Conservation (phyloP, 2,329 filamentous ascomycete species). For the Domatiomyces globalis region DNA sequence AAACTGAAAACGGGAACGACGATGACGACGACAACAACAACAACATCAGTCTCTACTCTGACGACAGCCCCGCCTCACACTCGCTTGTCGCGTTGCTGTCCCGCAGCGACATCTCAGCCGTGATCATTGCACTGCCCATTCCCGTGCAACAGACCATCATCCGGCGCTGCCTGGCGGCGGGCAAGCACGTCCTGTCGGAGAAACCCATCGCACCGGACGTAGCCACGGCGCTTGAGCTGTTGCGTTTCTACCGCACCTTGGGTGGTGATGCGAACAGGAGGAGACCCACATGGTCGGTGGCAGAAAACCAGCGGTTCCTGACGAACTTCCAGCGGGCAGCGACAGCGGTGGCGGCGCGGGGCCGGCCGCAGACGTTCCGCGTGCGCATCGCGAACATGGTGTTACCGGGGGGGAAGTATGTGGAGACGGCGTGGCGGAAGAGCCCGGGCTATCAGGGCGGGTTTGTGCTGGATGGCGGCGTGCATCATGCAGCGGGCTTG, state of each 20-base stretch:
- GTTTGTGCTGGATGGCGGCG: constrained; percentile 45
- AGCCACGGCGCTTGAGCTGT: constrained; percentile 34
- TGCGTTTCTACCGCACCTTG: constrained; percentile 37
- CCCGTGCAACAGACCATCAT: constrained; percentile 39
- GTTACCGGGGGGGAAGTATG: constrained; percentile 38
- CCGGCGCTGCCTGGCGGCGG: constrained; percentile 33
- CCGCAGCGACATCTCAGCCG: constrained; percentile 35
- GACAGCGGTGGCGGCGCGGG: constrained; percentile 33
- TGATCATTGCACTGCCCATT: constrained; percentile 43
- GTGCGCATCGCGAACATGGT: constrained; percentile 33
- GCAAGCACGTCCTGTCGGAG: constrained; percentile 44
- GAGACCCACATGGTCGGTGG: constrained; percentile 34
- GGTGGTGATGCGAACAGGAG: constrained; percentile 21
- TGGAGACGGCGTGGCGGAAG: constrained; percentile 41
- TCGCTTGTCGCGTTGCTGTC: constrained; percentile 33
- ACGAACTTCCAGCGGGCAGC: constrained; percentile 34
- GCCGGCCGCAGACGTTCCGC: constrained; percentile 37
- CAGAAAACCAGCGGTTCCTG: constrained; percentile 45
- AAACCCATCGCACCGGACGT: constrained; percentile 45
- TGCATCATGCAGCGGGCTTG: constrained; percentile 41
- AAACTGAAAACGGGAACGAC: not conserved
- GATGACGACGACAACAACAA: constrained; percentile 9
- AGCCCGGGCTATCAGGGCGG: constrained; percentile 43
- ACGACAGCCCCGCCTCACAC: constrained; percentile 35
- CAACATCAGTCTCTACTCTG: constrained; percentile 40